A percentile compares a stretch with the other conserved stretches of the same genome.
Evolutionary conservation across 495 filamentous ascomycete species (phyloP).

Genomic region (Aspergillus bertholletiae): DNA sequence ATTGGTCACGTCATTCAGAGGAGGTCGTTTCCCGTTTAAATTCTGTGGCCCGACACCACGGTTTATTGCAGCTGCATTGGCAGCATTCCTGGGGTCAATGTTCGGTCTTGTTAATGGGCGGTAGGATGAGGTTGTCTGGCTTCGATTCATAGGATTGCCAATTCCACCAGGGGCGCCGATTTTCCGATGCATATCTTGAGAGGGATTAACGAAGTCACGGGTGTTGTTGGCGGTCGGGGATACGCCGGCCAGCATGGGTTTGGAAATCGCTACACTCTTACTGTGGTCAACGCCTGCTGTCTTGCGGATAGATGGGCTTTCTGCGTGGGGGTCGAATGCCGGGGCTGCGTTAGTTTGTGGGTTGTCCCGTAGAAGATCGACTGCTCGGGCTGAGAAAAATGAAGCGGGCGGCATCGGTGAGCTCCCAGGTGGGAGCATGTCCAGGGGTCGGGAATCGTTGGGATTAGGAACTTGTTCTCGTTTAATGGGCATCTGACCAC

Average conservation of each 20-base stretch:
- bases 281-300: constrained; percentile 85
- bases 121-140: constrained; percentile 39
- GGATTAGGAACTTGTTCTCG: constrained; percentile 17
- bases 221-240: constrained; percentile 27
- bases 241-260: constrained; percentile 30
- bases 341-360: constrained; percentile 44
- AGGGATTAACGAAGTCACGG: constrained; percentile 64
- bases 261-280: constrained; percentile 62
- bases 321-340: constrained; percentile 76
- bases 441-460: constrained; percentile 27
- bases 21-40: constrained; percentile 43
- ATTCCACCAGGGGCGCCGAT: constrained; percentile 65
- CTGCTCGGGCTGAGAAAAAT: constrained; percentile 77
- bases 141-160: constrained; percentile 36
- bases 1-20: constrained; percentile 51
- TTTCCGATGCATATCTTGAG: constrained; percentile 60
- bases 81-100: constrained; percentile 24
- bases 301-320: constrained; percentile 84
- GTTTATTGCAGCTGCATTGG: constrained; percentile 15
- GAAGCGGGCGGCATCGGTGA: constrained; percentile 41
- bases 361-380: constrained; percentile 46
- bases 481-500: constrained; percentile 23
- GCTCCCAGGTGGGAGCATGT: constrained; percentile 26
- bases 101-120: constrained; percentile 43
- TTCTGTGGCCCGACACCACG: constrained; percentile 29